Conservation (phyloP, 140 eudicot species). For the Oenanthe javanica region DNA sequence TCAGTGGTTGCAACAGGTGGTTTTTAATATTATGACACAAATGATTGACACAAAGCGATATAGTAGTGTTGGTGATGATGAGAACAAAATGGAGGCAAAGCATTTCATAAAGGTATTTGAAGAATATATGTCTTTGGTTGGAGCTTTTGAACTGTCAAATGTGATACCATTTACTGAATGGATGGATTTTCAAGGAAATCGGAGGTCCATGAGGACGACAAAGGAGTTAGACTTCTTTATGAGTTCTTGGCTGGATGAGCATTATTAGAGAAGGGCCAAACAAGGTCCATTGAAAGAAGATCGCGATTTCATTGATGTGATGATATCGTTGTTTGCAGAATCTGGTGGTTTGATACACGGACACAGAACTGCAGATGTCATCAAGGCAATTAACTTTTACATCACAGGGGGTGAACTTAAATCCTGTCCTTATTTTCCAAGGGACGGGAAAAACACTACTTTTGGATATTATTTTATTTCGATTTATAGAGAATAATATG, state of each 20-base stretch:
- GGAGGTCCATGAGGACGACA: not conserved
- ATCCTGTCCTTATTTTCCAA: too few species aligned
- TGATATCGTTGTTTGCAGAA: too few species aligned
- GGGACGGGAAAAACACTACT: too few species aligned
- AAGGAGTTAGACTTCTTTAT: not conserved
- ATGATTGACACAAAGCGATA: not conserved
- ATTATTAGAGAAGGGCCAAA: not conserved
- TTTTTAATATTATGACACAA: not conserved
- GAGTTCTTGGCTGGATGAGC: not conserved
- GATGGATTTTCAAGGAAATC: not conserved
- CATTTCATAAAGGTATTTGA: not conserved
- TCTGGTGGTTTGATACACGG: too few species aligned
- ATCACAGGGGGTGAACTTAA: too few species aligned
- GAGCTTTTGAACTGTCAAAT: conserved; percentile 2
- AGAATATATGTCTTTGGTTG: not conserved
- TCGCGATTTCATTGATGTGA: not conserved
- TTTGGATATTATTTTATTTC: too few species aligned
- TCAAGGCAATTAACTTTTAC: too few species aligned
- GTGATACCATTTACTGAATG: conserved; percentile 1
- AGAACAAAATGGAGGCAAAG: not conserved
- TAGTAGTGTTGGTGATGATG: not conserved
- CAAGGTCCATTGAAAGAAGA: not conserved
- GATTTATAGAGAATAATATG: too few species aligned
- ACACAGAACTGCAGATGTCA: too few species aligned
- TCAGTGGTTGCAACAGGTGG: not conserved